Conservation (phyloP, 176 grass and related monocot genomes). For the Cocos nucifera region DNA sequence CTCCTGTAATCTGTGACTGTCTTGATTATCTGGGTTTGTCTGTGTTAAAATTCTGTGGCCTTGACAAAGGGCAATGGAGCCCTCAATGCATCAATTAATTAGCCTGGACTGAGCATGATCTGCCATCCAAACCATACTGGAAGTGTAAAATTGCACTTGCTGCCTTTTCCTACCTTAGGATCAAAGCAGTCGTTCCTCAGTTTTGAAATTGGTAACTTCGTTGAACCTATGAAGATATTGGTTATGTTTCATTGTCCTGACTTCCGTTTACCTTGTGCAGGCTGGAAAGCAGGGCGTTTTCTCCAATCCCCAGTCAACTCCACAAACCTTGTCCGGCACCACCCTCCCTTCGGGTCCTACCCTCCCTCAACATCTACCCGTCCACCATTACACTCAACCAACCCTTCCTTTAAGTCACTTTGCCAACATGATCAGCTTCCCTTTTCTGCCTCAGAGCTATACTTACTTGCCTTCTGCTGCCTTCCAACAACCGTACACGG, state of each 20-base stretch:
- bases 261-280: slow-evolving; percentile 29
- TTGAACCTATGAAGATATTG: no score
- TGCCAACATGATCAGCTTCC: background rate
- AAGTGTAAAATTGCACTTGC: no score
- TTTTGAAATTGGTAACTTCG: no score
- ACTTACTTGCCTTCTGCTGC: slow-evolving; percentile 60
- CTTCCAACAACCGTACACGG: slow-evolving; percentile 79
- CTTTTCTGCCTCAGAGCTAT: slow-evolving; percentile 71
- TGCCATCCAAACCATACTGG: no score
- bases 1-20: no score
- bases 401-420: background rate
- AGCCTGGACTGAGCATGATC: no score
- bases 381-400: background rate
- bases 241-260: no score
- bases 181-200: no score
- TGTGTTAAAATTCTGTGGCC: no score
- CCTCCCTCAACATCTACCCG: background rate
- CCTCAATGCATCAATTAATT: background rate
- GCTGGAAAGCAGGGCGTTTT: background rate
- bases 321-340: slow-evolving; percentile 8
- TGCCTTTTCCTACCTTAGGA: no score
- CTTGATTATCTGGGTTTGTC: no score
- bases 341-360: background rate
- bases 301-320: background rate
- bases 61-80: background rate